phyloP scores from a whole-genome alignment of 2,329 filamentous ascomycete genomes.

The Penicillium sp. region DNA sequence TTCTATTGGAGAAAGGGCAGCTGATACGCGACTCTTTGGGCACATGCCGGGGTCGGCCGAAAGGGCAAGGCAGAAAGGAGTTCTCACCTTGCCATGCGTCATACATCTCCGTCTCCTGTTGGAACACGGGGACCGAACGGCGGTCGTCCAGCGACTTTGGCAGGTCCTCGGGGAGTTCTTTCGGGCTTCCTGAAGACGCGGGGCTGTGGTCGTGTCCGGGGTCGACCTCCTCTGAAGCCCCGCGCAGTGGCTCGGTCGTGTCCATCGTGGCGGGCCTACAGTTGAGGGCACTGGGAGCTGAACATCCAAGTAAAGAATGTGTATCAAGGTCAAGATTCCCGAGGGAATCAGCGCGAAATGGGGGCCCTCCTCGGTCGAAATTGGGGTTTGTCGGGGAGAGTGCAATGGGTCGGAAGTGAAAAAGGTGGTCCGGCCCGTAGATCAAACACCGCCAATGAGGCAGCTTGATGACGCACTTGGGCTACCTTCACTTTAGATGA shows the following conservation, averaged over 20 bases:
- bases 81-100: constrained; percentile 93
- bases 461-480: constrained; percentile 23
- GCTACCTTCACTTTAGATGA: constrained; percentile 10
- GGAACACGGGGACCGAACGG: constrained; percentile 66
- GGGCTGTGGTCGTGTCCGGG: constrained; percentile 26
- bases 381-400: constrained; percentile 15
- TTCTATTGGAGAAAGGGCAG: neutral
- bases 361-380: constrained; percentile 15
- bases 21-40: constrained; percentile 1
- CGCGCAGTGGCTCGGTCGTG: constrained; percentile 35
- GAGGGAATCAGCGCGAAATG: constrained; percentile 15
- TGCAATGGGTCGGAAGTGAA: constrained; percentile 18
- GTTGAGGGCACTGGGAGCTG: constrained; percentile 17
- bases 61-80: neutral
- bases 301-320: constrained; percentile 20
- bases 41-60: neutral
- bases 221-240: constrained; percentile 35
- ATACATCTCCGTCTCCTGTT: constrained; percentile 93
- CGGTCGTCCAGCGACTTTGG: constrained; percentile 92
- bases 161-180: constrained; percentile 76
- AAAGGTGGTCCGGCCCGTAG: constrained; percentile 22
- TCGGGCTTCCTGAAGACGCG: constrained; percentile 26
- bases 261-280: constrained; percentile 38
- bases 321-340: constrained; percentile 24
- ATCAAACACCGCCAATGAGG: constrained; percentile 20